Evolutionary conservation across 2,329 filamentous ascomycete genomes (phyloP).

Genomic region (Phoma sp.): DNA sequence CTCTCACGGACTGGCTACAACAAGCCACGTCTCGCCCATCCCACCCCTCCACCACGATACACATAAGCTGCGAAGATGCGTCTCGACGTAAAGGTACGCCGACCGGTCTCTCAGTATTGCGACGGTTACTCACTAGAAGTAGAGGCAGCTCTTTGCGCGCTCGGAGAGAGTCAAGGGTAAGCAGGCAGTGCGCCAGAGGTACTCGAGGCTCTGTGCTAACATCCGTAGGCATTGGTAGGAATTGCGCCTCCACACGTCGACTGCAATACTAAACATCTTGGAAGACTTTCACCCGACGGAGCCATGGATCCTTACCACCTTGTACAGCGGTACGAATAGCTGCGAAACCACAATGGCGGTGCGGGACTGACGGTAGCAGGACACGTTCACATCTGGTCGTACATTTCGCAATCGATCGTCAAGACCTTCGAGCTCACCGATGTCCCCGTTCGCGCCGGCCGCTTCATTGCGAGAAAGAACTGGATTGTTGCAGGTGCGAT

Average conservation of each 20-base stretch:
- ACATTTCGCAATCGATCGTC: slow-evolving; percentile 79
- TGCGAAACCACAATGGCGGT: slow-evolving; percentile 6
- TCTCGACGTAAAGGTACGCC: slow-evolving; percentile 55
- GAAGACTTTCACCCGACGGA: slow-evolving; percentile 97
- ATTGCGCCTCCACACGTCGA: slow-evolving; percentile 7
- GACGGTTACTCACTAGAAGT: slow-evolving; percentile 51
- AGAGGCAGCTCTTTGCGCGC: slow-evolving; percentile 85
- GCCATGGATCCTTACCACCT: slow-evolving; percentile 91
- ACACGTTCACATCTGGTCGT: slow-evolving; percentile 99
- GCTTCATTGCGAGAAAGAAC: slow-evolving; percentile 97
- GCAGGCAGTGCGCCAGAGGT: slow-evolving; percentile 8
- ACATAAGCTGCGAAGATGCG: slow-evolving; percentile 49
- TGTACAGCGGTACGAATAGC: slow-evolving; percentile 80
- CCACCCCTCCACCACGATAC: slow-evolving; percentile 38
- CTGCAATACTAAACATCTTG: slow-evolving; percentile 47
- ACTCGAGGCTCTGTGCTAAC: slow-evolving; percentile 32
- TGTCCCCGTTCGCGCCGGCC: slow-evolving; percentile 94
- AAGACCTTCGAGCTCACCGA: slow-evolving; percentile 99
- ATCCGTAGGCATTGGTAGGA: slow-evolving; percentile 45
- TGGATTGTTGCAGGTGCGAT: slow-evolving; percentile 87
- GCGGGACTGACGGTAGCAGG: slow-evolving; percentile 61
- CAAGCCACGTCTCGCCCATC: slow-evolving; percentile 49
- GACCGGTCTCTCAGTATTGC: neutral
- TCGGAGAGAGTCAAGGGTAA: slow-evolving; percentile 86
- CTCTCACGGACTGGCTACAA: slow-evolving; percentile 44